Base-by-base conservation (phyloP, 2,329 filamentous ascomycete genomes). In the Falciphora oryzae region DNA sequence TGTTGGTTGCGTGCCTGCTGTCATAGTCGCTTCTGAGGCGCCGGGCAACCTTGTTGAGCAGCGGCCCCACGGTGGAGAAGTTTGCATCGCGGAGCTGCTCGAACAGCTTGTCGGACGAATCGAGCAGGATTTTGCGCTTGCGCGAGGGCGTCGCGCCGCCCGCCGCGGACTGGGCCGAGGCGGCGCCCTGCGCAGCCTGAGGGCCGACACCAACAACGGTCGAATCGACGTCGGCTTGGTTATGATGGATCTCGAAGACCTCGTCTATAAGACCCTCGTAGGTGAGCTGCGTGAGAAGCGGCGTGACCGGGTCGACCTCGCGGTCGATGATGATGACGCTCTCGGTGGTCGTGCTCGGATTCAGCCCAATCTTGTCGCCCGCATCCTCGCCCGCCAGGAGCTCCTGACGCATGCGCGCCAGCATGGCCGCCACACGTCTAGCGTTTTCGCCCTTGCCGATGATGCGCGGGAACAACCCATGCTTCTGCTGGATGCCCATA, bases 201-300 rank as follows among this genome's bases (percentile, higher is more conserved):
- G 89, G 82, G 31, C 88, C 82, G n/a, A 85, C 84, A 14, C 94
- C 94, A 13, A 97, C 87, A 66, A 98, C 86, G 1, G 93, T 93
- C 2, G 92, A 92, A 73, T 98, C 94, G 28, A 98, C 88, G 73
- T 98, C 95, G 53, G 92, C 89, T 74, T 96, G 93, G 72, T 96
- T 98, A 73, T 97, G 90, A 68, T 91, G 87, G 67, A 99, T 96
- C 38, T 90, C 89, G 73, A 96, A 96, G 22, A 95, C 84, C 74
- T 99, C 95, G 72, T 99, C 96, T 64, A 99, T 89, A 31, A 99
- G 81, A 4, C 95, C 95, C 77, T 99, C 94, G 72, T 99, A 99
- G 1, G 95, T 99, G 67, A 99, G 80, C 74, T 99, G 95, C 0
- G 94, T 98, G 64, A 99, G 87, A 22, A 99, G 83, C 0, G 91